A percentile compares a stretch with the other conserved stretches of the same genome.
Evolutionary conservation across 345 rosid genomes (phyloP).

Genomic region (Boechera retrofracta): DNA sequence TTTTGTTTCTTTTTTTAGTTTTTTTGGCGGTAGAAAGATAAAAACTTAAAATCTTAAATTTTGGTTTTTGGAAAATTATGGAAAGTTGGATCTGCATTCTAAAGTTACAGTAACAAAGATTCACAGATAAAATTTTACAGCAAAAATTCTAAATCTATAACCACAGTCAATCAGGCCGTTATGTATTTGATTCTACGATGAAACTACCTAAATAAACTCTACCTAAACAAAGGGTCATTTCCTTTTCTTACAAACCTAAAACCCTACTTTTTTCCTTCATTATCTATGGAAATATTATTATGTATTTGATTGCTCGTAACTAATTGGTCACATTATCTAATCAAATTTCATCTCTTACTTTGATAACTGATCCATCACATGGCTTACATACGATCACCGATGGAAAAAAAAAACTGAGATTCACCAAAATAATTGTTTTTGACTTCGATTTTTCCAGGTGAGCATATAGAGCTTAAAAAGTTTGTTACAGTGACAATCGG

Average conservation of each 20-base stretch:
- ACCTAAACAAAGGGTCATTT: neutral
- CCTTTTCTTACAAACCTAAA: constrained; percentile 1
- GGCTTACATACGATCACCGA: neutral
- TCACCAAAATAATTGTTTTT: neutral
- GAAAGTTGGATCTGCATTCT: no score
- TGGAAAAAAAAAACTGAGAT: neutral
- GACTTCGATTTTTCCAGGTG: no score
- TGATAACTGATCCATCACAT: constrained; percentile 11
- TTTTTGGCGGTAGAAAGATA: no score
- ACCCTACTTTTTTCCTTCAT: constrained; percentile 11
- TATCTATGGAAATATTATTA: neutral
- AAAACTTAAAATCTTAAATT: no score
- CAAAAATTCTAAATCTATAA: no score
- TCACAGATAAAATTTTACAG: no score
- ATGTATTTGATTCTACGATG: constrained; percentile 12
- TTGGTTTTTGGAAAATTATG: no score
- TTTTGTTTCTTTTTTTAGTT: no score
- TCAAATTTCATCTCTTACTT: neutral
- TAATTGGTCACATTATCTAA: neutral
- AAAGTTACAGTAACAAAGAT: no score
- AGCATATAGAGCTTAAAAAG: no score
- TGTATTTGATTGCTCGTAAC: constrained; percentile 11
- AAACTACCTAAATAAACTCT: constrained; percentile 19
- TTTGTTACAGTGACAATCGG: no score
- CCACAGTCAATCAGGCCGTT: neutral